Conservation (phyloP, 2,329 filamentous ascomycete genomes). For the Botrytis pseudocinerea region DNA sequence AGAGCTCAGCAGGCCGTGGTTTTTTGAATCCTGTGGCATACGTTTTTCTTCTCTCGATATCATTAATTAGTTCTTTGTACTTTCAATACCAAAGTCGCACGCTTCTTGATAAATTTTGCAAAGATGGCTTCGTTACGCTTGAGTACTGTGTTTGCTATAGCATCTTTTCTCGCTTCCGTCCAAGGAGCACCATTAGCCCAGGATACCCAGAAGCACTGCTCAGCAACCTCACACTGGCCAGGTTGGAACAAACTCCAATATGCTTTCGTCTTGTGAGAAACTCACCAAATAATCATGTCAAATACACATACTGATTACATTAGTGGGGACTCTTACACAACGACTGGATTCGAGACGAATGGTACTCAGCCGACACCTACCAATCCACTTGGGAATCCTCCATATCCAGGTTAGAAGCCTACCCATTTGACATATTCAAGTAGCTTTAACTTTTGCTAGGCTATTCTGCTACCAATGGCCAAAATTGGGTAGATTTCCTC, state of each 20-base stretch:
- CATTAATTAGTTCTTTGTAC: too few species aligned
- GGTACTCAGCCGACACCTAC: slow-evolving; percentile 40
- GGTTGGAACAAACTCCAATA: slow-evolving; percentile 45
- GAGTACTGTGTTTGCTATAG: neutral
- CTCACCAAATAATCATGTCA: neutral
- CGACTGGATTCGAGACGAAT: slow-evolving; percentile 43
- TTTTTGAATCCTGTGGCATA: neutral
- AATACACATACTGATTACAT: slow-evolving; percentile 3
- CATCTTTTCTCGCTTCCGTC: slow-evolving; percentile 2
- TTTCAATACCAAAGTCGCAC: neutral
- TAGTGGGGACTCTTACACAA: slow-evolving; percentile 47
- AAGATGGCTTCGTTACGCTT: neutral
- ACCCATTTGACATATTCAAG: neutral
- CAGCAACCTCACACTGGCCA: slow-evolving; percentile 40
- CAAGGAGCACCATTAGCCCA: slow-evolving; percentile 1
- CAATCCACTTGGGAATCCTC: slow-evolving; percentile 46
- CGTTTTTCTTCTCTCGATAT: too few species aligned
- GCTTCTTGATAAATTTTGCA: neutral
- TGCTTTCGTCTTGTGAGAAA: slow-evolving; percentile 47
- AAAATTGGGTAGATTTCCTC: slow-evolving; percentile 57
- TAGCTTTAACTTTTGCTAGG: neutral
- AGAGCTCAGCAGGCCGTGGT: neutral
- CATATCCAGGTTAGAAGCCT: slow-evolving; percentile 40
- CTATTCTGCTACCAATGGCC: slow-evolving; percentile 48
- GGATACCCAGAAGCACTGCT: slow-evolving; percentile 27